Base-by-base conservation (phyloP, 2,329 filamentous ascomycete genomes). In the Hypomyces rosellus region DNA sequence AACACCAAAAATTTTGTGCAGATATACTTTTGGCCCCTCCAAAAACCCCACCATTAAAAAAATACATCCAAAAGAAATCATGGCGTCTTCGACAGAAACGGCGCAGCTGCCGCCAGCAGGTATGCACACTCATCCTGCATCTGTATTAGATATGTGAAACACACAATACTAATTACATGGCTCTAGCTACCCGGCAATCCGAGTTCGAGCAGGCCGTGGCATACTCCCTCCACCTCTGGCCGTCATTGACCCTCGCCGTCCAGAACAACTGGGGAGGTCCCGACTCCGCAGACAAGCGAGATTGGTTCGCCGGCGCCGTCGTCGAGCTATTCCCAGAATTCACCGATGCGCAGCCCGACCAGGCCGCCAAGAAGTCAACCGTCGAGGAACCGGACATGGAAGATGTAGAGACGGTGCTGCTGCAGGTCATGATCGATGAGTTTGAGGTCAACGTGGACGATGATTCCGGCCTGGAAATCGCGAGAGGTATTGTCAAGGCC, bases 371-470 rank as follows among this genome's bases (percentile, higher is more conserved):
- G 57, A 49, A 52, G 59, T 44, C 48, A 46, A 50, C 37, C 47
- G 54, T 57, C 18, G 71, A 75, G 16, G 78, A 82, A 58, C 76
- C 88, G 11, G 87, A 96, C 59, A 73, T 79, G 15, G 82, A 86
- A 56, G 89, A 96, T 60, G 74, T 96, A 40, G 92, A 97, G 73
- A 79, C 85, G 38, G 83, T 95, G 46, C 75, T 97, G 44, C 74
- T 96, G 43, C 88, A 96, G 62, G 84, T 96, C 54, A 93, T 97
- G 86, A 80, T 87, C 55, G 93, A 97, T 71, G 93, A 99, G 69
- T 99, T 97, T 63, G 90, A 96, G 62, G 86, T 93, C 49, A 85
- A 88, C 50, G 81, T 96, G 25, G 93, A 97, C 62, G 93, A 99
- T 67, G 91, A 90, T 60, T 92, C 85, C 44, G 87, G 84, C 34